Base-by-base conservation (phyloP, 371 early-diverging fungal genomes). In the Apophysomyces sp. region DNA sequence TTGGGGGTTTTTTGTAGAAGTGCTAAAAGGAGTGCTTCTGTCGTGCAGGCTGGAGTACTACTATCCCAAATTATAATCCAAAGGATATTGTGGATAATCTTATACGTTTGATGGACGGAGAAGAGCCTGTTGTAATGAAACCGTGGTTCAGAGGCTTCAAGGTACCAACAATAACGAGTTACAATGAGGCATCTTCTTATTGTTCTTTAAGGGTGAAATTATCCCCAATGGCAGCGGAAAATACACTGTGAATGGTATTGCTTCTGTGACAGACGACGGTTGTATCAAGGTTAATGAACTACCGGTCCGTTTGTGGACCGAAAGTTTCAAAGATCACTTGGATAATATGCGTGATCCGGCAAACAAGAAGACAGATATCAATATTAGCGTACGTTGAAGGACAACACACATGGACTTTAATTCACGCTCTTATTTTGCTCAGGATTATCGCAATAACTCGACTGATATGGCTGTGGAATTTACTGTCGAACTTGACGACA, bases 111-210 rank as follows among this genome's bases (percentile, higher is more conserved):
- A 94, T 99, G 89, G 71, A 86, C 5, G 91, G 83, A 26, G 81
- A 94, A 68, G 89, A 90, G 8, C 63, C 86, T 16, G 72, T 73
- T 15, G 83, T 89, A 13, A 97, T 99, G 96, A 63, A 74, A 0
- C 99, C 99, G 1, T 99, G 95, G 95, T 99, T 95, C 79, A 88
- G 95, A 62, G 98, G 98, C 1, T 99, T 99, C 76, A 86, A 83
- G 49, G 86, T 74, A 77, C 76, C 34, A 34, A 32, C 13, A 11
- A 15, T 30, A 37, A n/a, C 29, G 12, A 3, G n/a, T 8, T 37
- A 32, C 29, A 29, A 27, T 41, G 16, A 51, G 29, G 27, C 11
- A 13, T 16, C 24, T 24, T 7, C 49, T 44, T 44, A 49, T 8
- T 21, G 34, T 61, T 28, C 28, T 12, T 52, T 30, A 54, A 82